phyloP scores from a whole-genome alignment of 768 basidiomycete species.

The Agrocybe praecox region DNA sequence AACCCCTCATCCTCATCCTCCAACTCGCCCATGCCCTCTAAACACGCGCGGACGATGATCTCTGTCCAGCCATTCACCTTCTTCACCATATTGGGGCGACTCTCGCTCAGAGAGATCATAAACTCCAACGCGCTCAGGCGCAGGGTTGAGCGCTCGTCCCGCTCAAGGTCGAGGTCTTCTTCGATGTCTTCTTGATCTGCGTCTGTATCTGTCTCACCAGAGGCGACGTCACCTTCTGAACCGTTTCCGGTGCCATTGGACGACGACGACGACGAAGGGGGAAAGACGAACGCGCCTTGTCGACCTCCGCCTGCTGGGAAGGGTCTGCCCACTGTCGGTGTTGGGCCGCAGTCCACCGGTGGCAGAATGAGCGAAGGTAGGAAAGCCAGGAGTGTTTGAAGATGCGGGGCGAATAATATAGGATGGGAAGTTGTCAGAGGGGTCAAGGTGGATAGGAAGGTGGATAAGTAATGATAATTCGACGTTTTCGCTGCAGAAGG shows the following conservation, averaged over 20 bases:
- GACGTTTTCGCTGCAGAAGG: slow-evolving; percentile 25
- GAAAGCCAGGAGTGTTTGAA: slow-evolving; percentile 68
- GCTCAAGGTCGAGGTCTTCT: slow-evolving; percentile 31
- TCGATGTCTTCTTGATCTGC: slow-evolving; percentile 42
- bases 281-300: slow-evolving; percentile 44
- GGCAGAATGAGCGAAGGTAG: slow-evolving; percentile 74
- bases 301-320: slow-evolving; percentile 36
- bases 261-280: slow-evolving; percentile 26
- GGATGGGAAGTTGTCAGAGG: slow-evolving; percentile 72
- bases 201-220: slow-evolving; percentile 28
- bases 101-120: slow-evolving; percentile 80
- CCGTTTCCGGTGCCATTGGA: slow-evolving; percentile 35
- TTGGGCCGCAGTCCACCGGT: slow-evolving; percentile 47
- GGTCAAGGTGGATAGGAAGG: slow-evolving; percentile 69
- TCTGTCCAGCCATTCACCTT: slow-evolving; percentile 72
- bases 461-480: slow-evolving; percentile 53
- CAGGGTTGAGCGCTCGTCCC: slow-evolving; percentile 70
- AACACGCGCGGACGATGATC: slow-evolving; percentile 70
- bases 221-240: slow-evolving; percentile 25
- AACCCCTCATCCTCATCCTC: slow-evolving; percentile 55
- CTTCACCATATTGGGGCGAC: slow-evolving; percentile 68
- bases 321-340: slow-evolving; percentile 49
- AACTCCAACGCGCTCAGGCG: slow-evolving; percentile 80
- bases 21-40: slow-evolving; percentile 83
- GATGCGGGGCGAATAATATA: slow-evolving; percentile 72